Evolutionary conservation across 805 yeast genomes (phyloP), one percentile per base, ranked within the genome.

Genomic region (Wickerhamiella occidentalis): DNA sequence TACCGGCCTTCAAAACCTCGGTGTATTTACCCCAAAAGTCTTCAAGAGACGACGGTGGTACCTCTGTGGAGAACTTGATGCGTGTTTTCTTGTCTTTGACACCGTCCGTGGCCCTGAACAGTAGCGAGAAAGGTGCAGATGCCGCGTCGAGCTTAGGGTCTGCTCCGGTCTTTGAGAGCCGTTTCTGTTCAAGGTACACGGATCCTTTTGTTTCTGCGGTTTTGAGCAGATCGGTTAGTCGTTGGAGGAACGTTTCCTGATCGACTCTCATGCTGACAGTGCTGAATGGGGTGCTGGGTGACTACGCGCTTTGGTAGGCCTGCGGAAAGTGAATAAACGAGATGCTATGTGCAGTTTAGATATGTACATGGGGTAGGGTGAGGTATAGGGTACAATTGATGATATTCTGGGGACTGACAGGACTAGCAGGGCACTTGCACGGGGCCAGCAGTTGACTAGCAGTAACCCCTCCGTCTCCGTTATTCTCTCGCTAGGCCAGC

Each of bases 21-120:
- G 85, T 67, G 65, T 87, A 88, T 22, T 78, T 79, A 40, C 64
- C 63, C 96, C 96, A 88, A 63, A 88, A 88, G 52, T 68, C 63
- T 54, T 80, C 85, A 55, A 88, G 68, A 2, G 74, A 66, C 1
- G 70, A 74, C 0, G 79, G 68, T 23, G 75, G 74, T 6, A 88
- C 87, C 11, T 80, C 76, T 0, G 96, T 87, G 23, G 87, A 77
- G 28, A 81, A 62, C 59, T 84, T 84, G n/a, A 64, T 59, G 57
- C 78, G 78, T 51, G 68, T 65, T 15, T 68, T 61, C 57, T 75
- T 76, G 40, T 75, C 74, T 38, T 63, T 62, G 19, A 68, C 69
- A 28, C 84, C 84, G 64, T 77, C 72, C 0, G 84, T 68, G 47
- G 83, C 75, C 62, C 95, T 75, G 54, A 87, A 72, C 42, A 87